A percentile compares a stretch with the other conserved stretches of the same genome.
These are phyloP conservation scores for Yamadazyma spencermartinsiae DNA, from an alignment of 1,139 yeast genomes.

Conservation along the genomic window DNA sequence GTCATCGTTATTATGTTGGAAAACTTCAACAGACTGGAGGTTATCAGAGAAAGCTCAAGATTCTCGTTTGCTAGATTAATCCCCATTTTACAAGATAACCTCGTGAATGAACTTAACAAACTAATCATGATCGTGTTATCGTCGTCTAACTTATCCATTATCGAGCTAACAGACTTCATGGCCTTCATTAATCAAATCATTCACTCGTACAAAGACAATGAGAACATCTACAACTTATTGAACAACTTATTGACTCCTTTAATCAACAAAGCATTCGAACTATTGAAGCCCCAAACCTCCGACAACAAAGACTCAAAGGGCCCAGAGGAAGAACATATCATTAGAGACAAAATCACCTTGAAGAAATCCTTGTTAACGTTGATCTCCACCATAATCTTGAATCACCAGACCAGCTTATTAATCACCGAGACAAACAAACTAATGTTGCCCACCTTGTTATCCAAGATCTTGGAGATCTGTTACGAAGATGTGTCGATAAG, in stretches of 20 bases:
- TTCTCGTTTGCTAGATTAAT: conserved; percentile 86
- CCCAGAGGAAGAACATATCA: conserved; percentile 42
- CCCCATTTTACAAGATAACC: conserved; percentile 54
- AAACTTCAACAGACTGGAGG: conserved; percentile 63
- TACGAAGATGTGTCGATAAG: conserved; percentile 52
- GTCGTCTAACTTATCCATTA: conserved; percentile 58
- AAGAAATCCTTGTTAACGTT: conserved; percentile 72
- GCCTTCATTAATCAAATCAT: conserved; percentile 86
- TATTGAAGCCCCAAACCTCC: conserved; percentile 32
- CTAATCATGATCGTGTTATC: conserved; percentile 72
- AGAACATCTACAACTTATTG: conserved; percentile 69
- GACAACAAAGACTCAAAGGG: conserved; percentile 5
- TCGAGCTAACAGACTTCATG: conserved; percentile 78
- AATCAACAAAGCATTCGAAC: conserved; percentile 60
- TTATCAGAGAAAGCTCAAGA: conserved; percentile 81
- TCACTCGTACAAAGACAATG: conserved; percentile 71
- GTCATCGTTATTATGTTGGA: conserved; percentile 84
- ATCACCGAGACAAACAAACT: conserved; percentile 65
- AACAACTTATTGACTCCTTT: conserved; percentile 75
- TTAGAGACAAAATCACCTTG: conserved; percentile 60
- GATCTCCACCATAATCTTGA: conserved; percentile 67
- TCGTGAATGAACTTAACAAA: conserved; percentile 65
- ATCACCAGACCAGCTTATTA: conserved; percentile 77
- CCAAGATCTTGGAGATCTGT: conserved; percentile 66
- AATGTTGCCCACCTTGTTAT: conserved; percentile 62